These are phyloP conservation scores for Tylopilus vinaceipallidus DNA, from an alignment of 768 basidiomycete species.

Conservation along the genomic window DNA sequence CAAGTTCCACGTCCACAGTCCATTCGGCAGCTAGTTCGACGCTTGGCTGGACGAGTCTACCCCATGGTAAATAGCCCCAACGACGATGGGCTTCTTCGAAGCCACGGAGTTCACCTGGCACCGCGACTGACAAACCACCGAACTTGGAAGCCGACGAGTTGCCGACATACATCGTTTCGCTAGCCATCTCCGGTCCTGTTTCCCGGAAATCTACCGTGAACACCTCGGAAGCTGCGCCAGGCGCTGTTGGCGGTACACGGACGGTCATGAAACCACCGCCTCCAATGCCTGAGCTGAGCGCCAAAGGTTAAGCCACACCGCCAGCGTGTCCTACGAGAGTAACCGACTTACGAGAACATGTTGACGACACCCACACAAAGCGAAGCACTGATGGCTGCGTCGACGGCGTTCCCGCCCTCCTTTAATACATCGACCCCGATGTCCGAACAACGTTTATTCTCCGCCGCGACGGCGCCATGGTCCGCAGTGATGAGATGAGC, in stretches of 20 bases:
- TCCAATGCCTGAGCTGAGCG: slow-evolving; percentile 72
- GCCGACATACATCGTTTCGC: slow-evolving; percentile 71
- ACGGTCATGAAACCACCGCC: slow-evolving; percentile 87
- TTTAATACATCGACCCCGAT: slow-evolving; percentile 77
- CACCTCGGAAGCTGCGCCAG: slow-evolving; percentile 51
- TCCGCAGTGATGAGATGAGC: slow-evolving; percentile 60
- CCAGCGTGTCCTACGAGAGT: neutral
- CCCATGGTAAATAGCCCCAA: slow-evolving; percentile 85
- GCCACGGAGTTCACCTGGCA: slow-evolving; percentile 90
- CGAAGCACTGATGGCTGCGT: slow-evolving; percentile 77
- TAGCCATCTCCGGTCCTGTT: slow-evolving; percentile 71
- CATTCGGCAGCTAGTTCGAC: slow-evolving; percentile 75
- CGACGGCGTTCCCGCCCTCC: slow-evolving; percentile 88
- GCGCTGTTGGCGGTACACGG: slow-evolving; percentile 57
- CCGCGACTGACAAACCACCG: slow-evolving; percentile 86
- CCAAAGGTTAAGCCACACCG: slow-evolving; percentile 6
- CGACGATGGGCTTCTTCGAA: slow-evolving; percentile 78
- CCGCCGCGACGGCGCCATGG: slow-evolving; percentile 85
- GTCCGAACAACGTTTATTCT: slow-evolving; percentile 82
- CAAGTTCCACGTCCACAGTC: slow-evolving; percentile 77
- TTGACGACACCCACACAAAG: slow-evolving; percentile 83
- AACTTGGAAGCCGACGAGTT: slow-evolving; percentile 51
- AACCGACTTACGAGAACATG: slow-evolving; percentile 75
- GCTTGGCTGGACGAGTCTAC: slow-evolving; percentile 69
- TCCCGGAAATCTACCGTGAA: slow-evolving; percentile 88